Evolutionary conservation across 441 rosid species (phyloP), one percentile per base, ranked within the genome.

Genomic region (Biscutella laevigata): DNA sequence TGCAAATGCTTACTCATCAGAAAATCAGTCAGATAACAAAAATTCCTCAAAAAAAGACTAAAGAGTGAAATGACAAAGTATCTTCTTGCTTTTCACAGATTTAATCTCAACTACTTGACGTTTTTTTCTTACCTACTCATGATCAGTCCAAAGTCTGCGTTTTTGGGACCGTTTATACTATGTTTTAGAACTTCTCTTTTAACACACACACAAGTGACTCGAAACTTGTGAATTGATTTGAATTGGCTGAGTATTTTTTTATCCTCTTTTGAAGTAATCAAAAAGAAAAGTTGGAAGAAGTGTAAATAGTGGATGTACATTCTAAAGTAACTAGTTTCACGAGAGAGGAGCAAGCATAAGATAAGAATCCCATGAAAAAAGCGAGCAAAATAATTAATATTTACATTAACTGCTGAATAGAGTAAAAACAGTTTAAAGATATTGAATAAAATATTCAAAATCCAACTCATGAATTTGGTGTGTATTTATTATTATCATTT

Each of bases 391-490:
- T n/a, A n/a, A 12, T 57, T 49, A 57, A 49, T 49, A 40, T 40
- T 49, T 33, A 57, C 63, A 64, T 64, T 64, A 57, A 64, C 29
- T 33, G 34, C 57, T 34, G 39, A 26, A 53, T 48, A 6, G 59
- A n/a, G 43, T 10, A 57, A 57, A n/a, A n/a, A n/a, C n/a, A n/a
- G n/a, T n/a, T n/a, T 5, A 19, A 26, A 27, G 21, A 30, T 16
- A 21, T 32, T 57, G 9, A 1, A 20, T 30, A n/a, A n/a, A n/a
- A 2, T 4, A 26, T 14, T 40, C 57, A 48, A 21, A 56, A 64
- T 57, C 59, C 69, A 64, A 64, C 64, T 64, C 69, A 64, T 49
- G 59, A 53, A 64, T 57, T 57, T 58, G 63, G 57, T 7, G 53
- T 64, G 59, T 49, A 56, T 64, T 64, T 64, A 64, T 64, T 57